Percentiles rank a stretch among this genome's conserved stretches.
Evolutionary conservation across 2,329 filamentous ascomycete species (phyloP).

Genomic region (Lasiodiplodia sp.): DNA sequence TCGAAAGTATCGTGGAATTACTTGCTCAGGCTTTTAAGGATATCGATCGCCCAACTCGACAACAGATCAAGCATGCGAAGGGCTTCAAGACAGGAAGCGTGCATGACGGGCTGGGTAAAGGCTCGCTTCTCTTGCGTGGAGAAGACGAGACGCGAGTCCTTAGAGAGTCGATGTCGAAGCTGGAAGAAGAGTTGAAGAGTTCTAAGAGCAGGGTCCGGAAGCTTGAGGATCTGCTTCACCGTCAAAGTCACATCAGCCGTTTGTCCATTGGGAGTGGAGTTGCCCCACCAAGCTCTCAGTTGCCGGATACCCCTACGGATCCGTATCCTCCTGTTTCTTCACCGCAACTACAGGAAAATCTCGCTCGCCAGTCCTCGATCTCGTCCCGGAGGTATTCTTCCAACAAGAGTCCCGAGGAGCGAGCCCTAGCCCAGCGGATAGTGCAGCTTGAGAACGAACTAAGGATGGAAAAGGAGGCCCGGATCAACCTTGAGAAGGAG

Average conservation of each 20-base stretch:
- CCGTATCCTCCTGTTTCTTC: constrained; percentile 42
- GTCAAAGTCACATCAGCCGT: constrained; percentile 70
- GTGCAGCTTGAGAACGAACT: constrained; percentile 80
- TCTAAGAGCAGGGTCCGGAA: constrained; percentile 93
- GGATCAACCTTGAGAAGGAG: constrained; percentile 73
- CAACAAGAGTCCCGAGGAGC: constrained; percentile 66
- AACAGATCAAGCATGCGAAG: constrained; percentile 85
- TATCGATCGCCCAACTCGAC: constrained; percentile 80
- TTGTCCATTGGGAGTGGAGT: constrained; percentile 59
- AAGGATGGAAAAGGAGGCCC: constrained; percentile 72
- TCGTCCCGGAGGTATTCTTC: constrained; percentile 68
- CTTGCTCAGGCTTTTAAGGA: constrained; percentile 80
- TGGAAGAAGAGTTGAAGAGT: constrained; percentile 72
- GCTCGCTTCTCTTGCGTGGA: constrained; percentile 83
- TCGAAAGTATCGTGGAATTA: constrained; percentile 72
- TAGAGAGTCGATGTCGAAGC: constrained; percentile 63
- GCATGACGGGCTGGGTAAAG: constrained; percentile 88
- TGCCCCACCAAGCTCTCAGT: constrained; percentile 44
- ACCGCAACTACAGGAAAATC: constrained; percentile 49
- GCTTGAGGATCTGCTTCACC: constrained; percentile 89
- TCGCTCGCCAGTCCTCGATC: constrained; percentile 66
- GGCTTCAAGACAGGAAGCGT: constrained; percentile 97
- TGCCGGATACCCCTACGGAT: constrained; percentile 48
- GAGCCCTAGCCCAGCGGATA: constrained; percentile 67
- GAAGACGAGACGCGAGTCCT: constrained; percentile 76